Percentiles rank a stretch among this genome's conserved stretches.
These are phyloP conservation scores for Daedaleopsis sinensis DNA, from an alignment of 768 basidiomycete genomes.

Conservation along the genomic window DNA sequence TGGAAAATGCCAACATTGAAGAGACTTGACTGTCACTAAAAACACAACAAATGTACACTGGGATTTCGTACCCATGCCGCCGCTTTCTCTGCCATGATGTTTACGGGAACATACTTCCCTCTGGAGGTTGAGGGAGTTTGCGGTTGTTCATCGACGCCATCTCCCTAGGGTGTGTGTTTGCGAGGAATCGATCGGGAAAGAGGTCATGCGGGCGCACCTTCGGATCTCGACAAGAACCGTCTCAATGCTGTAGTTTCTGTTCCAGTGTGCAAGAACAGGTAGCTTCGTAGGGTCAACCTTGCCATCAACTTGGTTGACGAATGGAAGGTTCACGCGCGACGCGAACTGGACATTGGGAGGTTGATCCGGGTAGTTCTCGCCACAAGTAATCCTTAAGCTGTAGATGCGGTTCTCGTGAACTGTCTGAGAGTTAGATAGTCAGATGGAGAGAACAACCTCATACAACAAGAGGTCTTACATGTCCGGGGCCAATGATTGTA, in stretches of 20 bases:
- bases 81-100: background rate
- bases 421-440: slow-evolving; percentile 53
- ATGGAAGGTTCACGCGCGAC: slow-evolving; percentile 92
- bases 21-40: slow-evolving; percentile 19
- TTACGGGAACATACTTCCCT: slow-evolving; percentile 71
- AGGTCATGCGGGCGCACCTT: slow-evolving; percentile 55
- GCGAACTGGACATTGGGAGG: slow-evolving; percentile 85
- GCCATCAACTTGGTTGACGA: slow-evolving; percentile 76
- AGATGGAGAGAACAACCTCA: slow-evolving; percentile 13
- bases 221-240: slow-evolving; percentile 91
- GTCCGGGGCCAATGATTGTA: slow-evolving; percentile 97
- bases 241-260: slow-evolving; percentile 78
- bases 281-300: slow-evolving; percentile 78
- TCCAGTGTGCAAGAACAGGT: slow-evolving; percentile 76
- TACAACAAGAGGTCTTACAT: slow-evolving; percentile 55
- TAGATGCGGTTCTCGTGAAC: slow-evolving; percentile 99
- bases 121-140: slow-evolving; percentile 93
- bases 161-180: slow-evolving; percentile 55
- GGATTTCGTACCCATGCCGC: slow-evolving; percentile 1
- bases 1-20: background rate
- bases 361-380: slow-evolving; percentile 68
- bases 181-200: background rate
- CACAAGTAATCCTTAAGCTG: slow-evolving; percentile 89
- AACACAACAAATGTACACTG: slow-evolving; percentile 22
- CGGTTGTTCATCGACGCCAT: slow-evolving; percentile 93